Base-by-base conservation (phyloP, 495 filamentous ascomycete genomes). In the Tuber magnatum region DNA sequence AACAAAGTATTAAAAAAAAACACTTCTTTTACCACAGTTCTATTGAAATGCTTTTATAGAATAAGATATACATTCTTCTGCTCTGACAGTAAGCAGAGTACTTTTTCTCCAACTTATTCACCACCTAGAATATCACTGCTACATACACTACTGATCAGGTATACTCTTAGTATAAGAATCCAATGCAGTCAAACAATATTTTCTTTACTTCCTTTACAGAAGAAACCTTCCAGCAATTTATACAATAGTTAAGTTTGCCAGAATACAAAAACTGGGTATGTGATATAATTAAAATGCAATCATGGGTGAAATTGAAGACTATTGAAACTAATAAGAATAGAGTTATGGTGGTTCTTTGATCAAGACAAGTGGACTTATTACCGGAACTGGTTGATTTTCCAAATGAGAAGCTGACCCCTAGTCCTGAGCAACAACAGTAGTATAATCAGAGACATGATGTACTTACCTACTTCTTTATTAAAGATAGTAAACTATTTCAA, bases 381-480 rank as follows among this genome's bases (percentile, higher is more conserved):
- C 12, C 3, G 3, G 1, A 61, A 61, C 0, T 61, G 28, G 22
- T n/a, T 32, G n/a, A 32, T 61, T 28, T 61, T 14, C n/a, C 12
- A 61, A 1, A 51, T 24, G 51, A 61, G 51, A 61, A 32, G 51
- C 4, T 3, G 0, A 0, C 51, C 3, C 3, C 1, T 0, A 0
- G n/a, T 0, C 10, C 28, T 1, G 0, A 61, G 0, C 3, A 61
- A 61, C 7, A 61, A 14, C 3, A 61, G 0, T 0, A 28, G 3
- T 32, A 61, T 3, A 61, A 32, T 3, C 10, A 32, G 4, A 16
- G n/a, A 61, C 5, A 32, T 61, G 51, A 61, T 61, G 12, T 10
- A 0, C 51, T 5, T 32, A 61, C 48, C 1, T n/a, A 16, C 8
- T 61, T 14, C 3, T 3, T 61, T 16, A 61, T 61, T 5, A 61